Percentiles rank a stretch among this genome's conserved stretches.
These are phyloP conservation scores for Pneumocystis carinii DNA, from an alignment of 1,139 yeast genomes.

Conservation along the genomic window DNA sequence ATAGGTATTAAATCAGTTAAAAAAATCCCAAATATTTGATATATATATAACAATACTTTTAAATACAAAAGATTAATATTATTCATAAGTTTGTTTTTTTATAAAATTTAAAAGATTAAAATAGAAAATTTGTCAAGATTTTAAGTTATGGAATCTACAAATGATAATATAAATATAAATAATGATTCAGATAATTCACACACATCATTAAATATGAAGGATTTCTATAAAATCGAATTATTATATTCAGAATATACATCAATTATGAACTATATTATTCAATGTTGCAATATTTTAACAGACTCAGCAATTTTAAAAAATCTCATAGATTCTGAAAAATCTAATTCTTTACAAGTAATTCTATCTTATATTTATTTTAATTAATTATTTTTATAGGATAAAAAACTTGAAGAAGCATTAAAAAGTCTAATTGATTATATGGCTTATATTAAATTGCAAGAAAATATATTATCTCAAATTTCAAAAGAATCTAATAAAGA, in stretches of 20 bases:
- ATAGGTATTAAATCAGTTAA: too few relatives aligned
- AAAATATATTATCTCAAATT: background rate
- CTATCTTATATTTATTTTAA: background rate
- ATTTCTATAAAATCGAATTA: background rate
- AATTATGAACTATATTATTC: background rate
- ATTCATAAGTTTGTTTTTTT: too few relatives aligned
- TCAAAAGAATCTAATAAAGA: background rate
- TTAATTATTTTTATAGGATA: background rate
- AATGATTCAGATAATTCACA: background rate
- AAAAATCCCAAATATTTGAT: too few relatives aligned
- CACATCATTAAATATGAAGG: background rate
- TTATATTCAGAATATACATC: background rate
- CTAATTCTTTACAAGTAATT: background rate
- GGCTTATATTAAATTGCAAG: background rate
- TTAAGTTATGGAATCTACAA: background rate
- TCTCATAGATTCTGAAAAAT: background rate
- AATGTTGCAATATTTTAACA: background rate
- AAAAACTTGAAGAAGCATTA: slow-evolving; percentile 1
- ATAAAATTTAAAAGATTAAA: too few relatives aligned
- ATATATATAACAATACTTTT: too few relatives aligned
- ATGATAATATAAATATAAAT: background rate
- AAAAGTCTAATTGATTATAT: slow-evolving; percentile 1
- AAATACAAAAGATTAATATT: too few relatives aligned
- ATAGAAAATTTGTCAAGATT: too few relatives aligned
- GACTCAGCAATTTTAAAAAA: background rate